Percentiles rank a stretch among this genome's conserved stretches.
These are phyloP conservation scores for Trichoderma erinaceum DNA, from an alignment of 495 filamentous ascomycete genomes.

Conservation along the genomic window DNA sequence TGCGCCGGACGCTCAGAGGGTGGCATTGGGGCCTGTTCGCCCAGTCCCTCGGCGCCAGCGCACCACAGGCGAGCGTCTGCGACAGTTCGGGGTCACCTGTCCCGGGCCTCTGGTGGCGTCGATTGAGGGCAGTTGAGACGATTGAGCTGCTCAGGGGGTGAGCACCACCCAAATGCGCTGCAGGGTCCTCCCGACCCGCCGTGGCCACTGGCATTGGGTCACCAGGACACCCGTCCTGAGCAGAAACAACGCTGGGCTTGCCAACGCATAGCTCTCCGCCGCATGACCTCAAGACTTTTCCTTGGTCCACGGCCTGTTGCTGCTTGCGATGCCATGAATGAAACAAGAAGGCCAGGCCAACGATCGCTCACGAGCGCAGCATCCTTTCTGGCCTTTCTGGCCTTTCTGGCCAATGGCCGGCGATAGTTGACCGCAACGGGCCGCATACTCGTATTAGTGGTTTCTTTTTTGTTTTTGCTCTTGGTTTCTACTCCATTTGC, in stretches of 20 bases:
- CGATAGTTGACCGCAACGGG: background rate
- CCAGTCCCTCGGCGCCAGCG: slow-evolving; percentile 13
- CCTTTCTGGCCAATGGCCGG: background rate
- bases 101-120: background rate
- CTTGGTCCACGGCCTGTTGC: slow-evolving; percentile 8
- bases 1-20: background rate
- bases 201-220: slow-evolving; percentile 4
- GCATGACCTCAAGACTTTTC: slow-evolving; percentile 14
- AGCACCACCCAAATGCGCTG: background rate
- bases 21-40: slow-evolving; percentile 6
- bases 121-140: background rate
- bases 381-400: background rate
- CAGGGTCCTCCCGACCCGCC: slow-evolving; percentile 12
- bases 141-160: slow-evolving; percentile 6
- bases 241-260: slow-evolving; percentile 12
- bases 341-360: background rate
- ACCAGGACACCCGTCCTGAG: slow-evolving; percentile 9
- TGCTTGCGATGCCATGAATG: background rate
- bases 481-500: background rate
- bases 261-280: slow-evolving; percentile 13
- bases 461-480: background rate
- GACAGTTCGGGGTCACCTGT: slow-evolving; percentile 9
- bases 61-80: slow-evolving; percentile 8
- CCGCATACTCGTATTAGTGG: background rate
- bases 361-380: background rate